Evolutionary conservation across 257 asterid species (phyloP).

Genomic region (Eucommia ulmoides): DNA sequence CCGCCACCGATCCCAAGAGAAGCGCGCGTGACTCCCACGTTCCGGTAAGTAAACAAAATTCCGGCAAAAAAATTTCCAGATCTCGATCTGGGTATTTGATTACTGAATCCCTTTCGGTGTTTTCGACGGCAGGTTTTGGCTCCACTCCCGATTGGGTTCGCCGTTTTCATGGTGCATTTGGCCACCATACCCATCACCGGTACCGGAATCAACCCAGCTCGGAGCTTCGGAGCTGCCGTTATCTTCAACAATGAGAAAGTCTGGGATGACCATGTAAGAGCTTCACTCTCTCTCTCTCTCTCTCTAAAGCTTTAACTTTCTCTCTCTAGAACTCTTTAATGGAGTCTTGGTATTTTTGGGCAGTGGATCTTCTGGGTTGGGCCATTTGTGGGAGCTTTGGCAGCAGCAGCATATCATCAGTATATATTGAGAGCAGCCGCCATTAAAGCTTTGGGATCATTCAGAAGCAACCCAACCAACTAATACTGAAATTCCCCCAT

Average conservation of each 20-base stretch:
- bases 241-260: constrained; percentile 45
- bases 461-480: constrained; percentile 75
- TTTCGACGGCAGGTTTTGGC: constrained; percentile 52
- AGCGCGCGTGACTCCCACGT: constrained; percentile 96
- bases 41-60: constrained; percentile 34
- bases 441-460: constrained; percentile 73
- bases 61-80: background rate
- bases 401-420: constrained; percentile 82
- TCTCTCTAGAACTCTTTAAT: background rate
- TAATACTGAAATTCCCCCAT: constrained; percentile 9
- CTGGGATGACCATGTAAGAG: constrained; percentile 83
- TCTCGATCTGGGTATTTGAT: background rate
- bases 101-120: background rate
- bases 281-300: background rate
- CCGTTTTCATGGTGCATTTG: constrained; percentile 95
- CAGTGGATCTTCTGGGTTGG: constrained; percentile 99
- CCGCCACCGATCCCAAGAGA: constrained; percentile 94
- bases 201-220: constrained; percentile 89
- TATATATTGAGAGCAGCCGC: constrained; percentile 79
- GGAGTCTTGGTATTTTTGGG: background rate
- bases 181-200: constrained; percentile 93
- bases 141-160: constrained; percentile 92
- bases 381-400: constrained; percentile 69
- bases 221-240: constrained; percentile 96
- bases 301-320: background rate